Evolutionary conservation across 2,329 filamentous ascomycete species (phyloP), one percentile per base, ranked within the genome.

Genomic region (Fusarium fujikuroi): DNA sequence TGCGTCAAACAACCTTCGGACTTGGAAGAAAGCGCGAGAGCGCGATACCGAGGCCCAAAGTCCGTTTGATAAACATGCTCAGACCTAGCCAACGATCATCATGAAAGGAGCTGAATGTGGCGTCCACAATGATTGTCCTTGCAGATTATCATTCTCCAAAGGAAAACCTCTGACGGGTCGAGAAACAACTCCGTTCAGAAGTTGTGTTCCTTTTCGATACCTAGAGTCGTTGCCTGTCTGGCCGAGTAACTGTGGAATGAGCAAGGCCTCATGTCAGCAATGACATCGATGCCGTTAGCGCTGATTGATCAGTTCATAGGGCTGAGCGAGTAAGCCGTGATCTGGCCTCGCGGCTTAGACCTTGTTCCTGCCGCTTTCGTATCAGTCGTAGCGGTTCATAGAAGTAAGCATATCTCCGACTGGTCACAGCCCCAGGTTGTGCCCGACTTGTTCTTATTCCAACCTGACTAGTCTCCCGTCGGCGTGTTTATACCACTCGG

Each of bases 1-100:
- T 56, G 42, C 58, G 15, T 49, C 44, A 43, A 54, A 34, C 25
- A 43, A 30, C 49, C 19, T 49, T 63, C 57, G 49, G 40, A 28
- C 65, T 49, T 63, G 67, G n/a, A 65, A 61, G n/a, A 70, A 77
- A 43, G 39, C 56, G 64, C 63, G 47, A 68, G 30, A 54, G 42
- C 56, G 63, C 57, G 56, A 63, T 54, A 39, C 21, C 28, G 50
- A 44, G 40, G 34, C 15, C 25, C 43, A 28, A 36, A 40, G 34
- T 63, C 30, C 37, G 23, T 36, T 9, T 47, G 21, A 14, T 40
- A 39, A 42, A 8, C 21, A 42, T 19, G 4, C 16, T 28, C 6
- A 56, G 12, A 19, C 8, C 40, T 18, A 7, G 19, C 18, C 25
- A 21, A 36, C 11, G 19, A 53, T 50, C 53, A 6, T 21, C 42